Percentiles rank a stretch among this genome's conserved stretches.
phyloP scores from a whole-genome alignment of 176 grass and related monocot species.

The Secale cereale region DNA sequence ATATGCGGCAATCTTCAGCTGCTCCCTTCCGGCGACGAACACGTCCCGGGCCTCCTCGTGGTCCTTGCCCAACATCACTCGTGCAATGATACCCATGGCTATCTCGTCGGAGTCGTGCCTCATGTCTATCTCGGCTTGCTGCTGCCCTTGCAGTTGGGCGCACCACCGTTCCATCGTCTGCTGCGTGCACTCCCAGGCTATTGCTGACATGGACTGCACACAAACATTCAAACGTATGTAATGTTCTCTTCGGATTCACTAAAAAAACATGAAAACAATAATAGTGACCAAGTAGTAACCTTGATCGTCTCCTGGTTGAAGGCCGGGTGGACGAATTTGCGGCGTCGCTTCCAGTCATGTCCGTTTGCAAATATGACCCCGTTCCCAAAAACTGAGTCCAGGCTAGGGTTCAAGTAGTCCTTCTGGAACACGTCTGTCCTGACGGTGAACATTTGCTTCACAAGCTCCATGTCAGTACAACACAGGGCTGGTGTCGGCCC shows the following conservation, averaged over 20 bases:
- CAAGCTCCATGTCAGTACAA: constrained; percentile 32
- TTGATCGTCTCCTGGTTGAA: constrained; percentile 63
- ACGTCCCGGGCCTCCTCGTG: constrained; percentile 17
- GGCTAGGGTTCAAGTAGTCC: constrained; percentile 16
- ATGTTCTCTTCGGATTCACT: background rate
- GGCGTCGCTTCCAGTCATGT: constrained; percentile 47
- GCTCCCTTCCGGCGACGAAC: too few relatives aligned
- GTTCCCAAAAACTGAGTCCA: constrained; percentile 28
- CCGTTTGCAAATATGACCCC: constrained; percentile 32
- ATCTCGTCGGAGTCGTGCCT: constrained; percentile 35
- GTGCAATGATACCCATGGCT: constrained; percentile 30
- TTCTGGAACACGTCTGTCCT: constrained; percentile 42
- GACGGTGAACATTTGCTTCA: constrained; percentile 44
- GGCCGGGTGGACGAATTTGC: constrained; percentile 41
- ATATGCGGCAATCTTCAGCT: too few relatives aligned
- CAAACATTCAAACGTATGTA: background rate
- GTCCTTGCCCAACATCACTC: constrained; percentile 34
- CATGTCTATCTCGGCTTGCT: constrained; percentile 34
- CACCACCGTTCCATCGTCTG: constrained; percentile 9
- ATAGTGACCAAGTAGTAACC: background rate
- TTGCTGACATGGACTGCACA: background rate
- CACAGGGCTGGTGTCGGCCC: constrained; percentile 32
- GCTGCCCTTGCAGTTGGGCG: background rate
- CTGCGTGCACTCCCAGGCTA: constrained; percentile 20
- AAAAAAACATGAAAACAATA: too few relatives aligned